Evolutionary conservation across 176 grass and related monocot species (phyloP).

Genomic region (Urochloa ruziziensis): DNA sequence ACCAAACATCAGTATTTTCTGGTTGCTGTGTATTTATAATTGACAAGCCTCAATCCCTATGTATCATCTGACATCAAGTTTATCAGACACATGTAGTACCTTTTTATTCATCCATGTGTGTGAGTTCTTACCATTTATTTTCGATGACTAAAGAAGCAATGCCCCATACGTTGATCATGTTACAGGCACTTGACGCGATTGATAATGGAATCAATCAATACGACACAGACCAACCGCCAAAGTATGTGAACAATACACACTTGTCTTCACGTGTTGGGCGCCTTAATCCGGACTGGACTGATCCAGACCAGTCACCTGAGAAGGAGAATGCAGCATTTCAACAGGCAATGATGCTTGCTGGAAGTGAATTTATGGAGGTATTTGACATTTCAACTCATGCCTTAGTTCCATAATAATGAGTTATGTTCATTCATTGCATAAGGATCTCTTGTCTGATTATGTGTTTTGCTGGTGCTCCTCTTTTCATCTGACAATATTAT

Average conservation of each 20-base stretch:
- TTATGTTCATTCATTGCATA: slow-evolving; percentile 30
- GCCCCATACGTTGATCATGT: slow-evolving; percentile 1
- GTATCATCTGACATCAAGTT: background rate
- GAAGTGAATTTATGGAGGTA: slow-evolving; percentile 95
- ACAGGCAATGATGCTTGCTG: slow-evolving; percentile 72
- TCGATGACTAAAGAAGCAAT: slow-evolving; percentile 13
- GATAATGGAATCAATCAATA: slow-evolving; percentile 98
- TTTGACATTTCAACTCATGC: background rate
- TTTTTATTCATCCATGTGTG: background rate
- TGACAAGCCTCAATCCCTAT: background rate
- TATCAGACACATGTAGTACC: background rate
- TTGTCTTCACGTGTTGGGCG: slow-evolving; percentile 82
- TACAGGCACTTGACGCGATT: slow-evolving; percentile 89
- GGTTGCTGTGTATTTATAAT: background rate
- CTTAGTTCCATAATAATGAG: background rate
- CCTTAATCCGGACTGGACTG: slow-evolving; percentile 86
- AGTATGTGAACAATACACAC: slow-evolving; percentile 90
- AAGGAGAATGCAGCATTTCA: slow-evolving; percentile 93
- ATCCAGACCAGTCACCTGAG: slow-evolving; percentile 87
- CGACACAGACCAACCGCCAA: slow-evolving; percentile 82
- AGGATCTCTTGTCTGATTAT: background rate
- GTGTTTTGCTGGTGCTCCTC: background rate
- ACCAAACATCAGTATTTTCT: background rate
- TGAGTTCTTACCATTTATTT: background rate
- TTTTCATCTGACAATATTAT: slow-evolving; percentile 11